Evolutionary conservation across 768 basidiomycete species (phyloP), one percentile per base, ranked within the genome.

Genomic region (Rhodotorula diobovata): DNA sequence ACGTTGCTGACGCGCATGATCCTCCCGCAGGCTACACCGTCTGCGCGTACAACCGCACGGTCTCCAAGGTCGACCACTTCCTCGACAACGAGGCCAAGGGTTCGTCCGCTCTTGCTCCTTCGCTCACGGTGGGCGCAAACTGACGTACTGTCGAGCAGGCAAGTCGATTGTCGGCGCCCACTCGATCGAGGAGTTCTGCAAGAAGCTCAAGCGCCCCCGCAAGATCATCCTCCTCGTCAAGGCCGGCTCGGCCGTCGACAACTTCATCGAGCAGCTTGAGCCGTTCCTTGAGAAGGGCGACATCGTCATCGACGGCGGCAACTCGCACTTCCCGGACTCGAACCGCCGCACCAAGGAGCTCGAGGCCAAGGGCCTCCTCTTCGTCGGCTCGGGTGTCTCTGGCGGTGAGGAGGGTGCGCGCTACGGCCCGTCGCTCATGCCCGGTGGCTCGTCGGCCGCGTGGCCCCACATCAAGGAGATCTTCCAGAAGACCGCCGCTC

Each of bases 381-480:
- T 96, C 78, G 95, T 99, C 77, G 96, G 96, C 72, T 93, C 93
- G 66, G 96, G 96, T 85, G 96, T 99, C 59, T 98, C 95, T 60
- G 96, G 96, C 78, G 96, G 96, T 82, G 96, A 99, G 83, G 96
- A 98, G 82, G 96, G 96, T 82, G 96, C 96, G 73, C 89, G 96
- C 66, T 79, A 95, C 80, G 96, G 96, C 56, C 96, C 96, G 68
- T 97, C 94, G 60, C 88, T 99, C 81, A 99, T 99, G 96, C 96
- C 96, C 71, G 96, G 96, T 84, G 96, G 96, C 78, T 91, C 90
- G 51, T 79, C 87, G 61, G 90, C 87, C 75, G 96, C 96, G 43
- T 99, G 96, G 96, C 92, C 93, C 35, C 85, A 86, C 76, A 97
- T 99, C 84, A 94, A 97, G 85, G 86, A 91, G 73, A 98, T 99